These are phyloP conservation scores for Suillus decipiens DNA, from an alignment of 768 basidiomycete genomes.

Conservation along the genomic window DNA sequence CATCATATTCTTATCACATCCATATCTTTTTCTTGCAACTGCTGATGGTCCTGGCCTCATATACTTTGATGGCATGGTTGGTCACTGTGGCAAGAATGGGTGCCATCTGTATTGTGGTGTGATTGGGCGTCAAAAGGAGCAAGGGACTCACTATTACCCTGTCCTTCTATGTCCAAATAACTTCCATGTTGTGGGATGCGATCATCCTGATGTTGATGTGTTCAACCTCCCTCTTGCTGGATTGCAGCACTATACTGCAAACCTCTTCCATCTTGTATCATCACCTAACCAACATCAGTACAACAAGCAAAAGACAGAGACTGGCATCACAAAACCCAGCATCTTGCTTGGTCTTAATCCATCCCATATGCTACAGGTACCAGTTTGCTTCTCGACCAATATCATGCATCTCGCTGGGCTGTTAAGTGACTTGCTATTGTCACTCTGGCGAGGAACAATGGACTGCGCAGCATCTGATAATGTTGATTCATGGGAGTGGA, in stretches of 20 bases:
- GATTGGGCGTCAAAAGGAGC: background rate
- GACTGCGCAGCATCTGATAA: too few species aligned
- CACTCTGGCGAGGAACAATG: too few species aligned
- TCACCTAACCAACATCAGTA: background rate
- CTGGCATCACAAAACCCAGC: background rate
- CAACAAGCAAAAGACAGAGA: background rate
- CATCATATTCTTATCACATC: background rate
- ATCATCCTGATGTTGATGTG: background rate
- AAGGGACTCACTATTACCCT: background rate
- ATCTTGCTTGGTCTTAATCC: background rate
- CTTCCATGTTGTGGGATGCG: background rate
- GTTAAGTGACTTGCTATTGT: too few species aligned
- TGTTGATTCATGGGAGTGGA: too few species aligned
- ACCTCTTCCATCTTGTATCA: background rate
- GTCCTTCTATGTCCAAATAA: background rate
- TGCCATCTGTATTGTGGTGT: background rate
- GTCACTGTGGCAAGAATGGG: background rate
- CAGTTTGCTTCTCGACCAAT: too few species aligned
- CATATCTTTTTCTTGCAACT: background rate
- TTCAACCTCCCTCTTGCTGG: background rate
- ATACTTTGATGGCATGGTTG: background rate
- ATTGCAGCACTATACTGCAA: background rate
- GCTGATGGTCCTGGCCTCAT: background rate
- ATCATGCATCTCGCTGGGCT: too few species aligned
- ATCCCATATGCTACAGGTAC: too few species aligned